Evolutionary conservation across 192 early-diverging fungal species (phyloP).

Genomic region (Backusella circina): DNA sequence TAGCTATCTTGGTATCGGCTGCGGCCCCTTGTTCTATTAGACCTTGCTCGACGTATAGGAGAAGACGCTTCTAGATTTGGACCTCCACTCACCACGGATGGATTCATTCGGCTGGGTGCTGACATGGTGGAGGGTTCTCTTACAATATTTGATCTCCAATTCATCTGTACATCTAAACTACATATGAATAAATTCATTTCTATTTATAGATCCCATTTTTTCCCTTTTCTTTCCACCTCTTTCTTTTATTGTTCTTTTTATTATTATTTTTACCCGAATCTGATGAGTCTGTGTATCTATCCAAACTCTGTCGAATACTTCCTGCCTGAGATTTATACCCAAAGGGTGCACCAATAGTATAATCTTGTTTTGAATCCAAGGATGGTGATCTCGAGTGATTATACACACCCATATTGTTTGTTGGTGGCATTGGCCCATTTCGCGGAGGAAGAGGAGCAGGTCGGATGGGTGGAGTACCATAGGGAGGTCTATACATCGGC

Average conservation of each 20-base stretch:
- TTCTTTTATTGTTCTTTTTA: neutral
- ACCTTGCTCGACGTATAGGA: neutral
- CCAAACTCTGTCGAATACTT: neutral
- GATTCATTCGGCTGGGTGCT: slow-evolving; percentile 1
- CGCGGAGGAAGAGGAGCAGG: slow-evolving; percentile 14
- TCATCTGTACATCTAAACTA: neutral
- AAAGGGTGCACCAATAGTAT: neutral
- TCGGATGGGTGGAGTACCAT: neutral
- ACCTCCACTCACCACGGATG: neutral
- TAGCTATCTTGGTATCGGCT: slow-evolving; percentile 24
- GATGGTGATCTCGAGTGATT: neutral
- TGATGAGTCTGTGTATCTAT: neutral
- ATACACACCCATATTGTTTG: neutral
- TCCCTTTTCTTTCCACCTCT: neutral
- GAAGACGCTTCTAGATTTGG: neutral
- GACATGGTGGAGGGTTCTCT: slow-evolving; percentile 10
- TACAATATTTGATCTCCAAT: neutral
- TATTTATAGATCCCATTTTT: neutral
- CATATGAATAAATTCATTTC: neutral
- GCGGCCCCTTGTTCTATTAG: neutral
- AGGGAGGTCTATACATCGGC: neutral
- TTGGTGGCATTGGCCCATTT: neutral
- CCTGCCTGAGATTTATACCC: neutral
- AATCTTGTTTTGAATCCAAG: neutral
- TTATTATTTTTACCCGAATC: slow-evolving; percentile 5